These are phyloP conservation scores for Alternaria sp. DNA, from an alignment of 2,329 filamentous ascomycete species.

Conservation along the genomic window DNA sequence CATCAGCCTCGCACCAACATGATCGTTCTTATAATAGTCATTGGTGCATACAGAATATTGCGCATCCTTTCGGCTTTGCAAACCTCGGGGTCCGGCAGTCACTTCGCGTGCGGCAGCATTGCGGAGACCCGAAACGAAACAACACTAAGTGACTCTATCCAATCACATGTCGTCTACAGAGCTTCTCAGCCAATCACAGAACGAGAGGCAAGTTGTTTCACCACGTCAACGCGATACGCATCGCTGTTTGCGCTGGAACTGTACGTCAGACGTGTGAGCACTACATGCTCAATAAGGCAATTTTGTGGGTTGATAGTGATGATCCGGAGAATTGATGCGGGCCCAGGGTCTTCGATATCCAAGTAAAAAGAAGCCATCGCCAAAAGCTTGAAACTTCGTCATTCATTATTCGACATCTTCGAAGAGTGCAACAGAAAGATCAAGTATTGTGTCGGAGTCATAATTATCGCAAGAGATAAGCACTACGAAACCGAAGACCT, in stretches of 20 bases:
- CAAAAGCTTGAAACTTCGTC: not conserved
- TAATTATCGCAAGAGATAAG: not conserved
- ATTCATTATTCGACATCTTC: not conserved
- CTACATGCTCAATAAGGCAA: not conserved
- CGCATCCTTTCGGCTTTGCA: slow-evolving; percentile 2
- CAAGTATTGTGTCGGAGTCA: not conserved
- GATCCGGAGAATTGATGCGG: not conserved
- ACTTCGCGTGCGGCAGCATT: slow-evolving; percentile 1
- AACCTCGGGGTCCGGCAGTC: slow-evolving; percentile 4
- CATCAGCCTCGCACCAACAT: not conserved
- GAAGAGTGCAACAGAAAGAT: not conserved
- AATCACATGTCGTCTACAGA: not conserved
- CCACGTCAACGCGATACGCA: not conserved
- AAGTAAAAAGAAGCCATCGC: slow-evolving; percentile 4
- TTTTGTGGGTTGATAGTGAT: not conserved
- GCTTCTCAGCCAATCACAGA: not conserved
- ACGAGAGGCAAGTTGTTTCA: not conserved
- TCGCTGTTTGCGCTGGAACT: slow-evolving; percentile 1
- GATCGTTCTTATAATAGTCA: not conserved
- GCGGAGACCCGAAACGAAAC: slow-evolving; percentile 11
- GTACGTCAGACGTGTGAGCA: slow-evolving; percentile 5
- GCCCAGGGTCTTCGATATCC: not conserved
- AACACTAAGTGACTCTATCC: not conserved
- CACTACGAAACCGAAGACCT: not conserved
- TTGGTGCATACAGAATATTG: not conserved